A percentile compares a stretch with the other conserved stretches of the same genome.
These are phyloP conservation scores for Leucocoprinus birnbaumii DNA, from an alignment of 768 basidiomycete species.

Conservation along the genomic window DNA sequence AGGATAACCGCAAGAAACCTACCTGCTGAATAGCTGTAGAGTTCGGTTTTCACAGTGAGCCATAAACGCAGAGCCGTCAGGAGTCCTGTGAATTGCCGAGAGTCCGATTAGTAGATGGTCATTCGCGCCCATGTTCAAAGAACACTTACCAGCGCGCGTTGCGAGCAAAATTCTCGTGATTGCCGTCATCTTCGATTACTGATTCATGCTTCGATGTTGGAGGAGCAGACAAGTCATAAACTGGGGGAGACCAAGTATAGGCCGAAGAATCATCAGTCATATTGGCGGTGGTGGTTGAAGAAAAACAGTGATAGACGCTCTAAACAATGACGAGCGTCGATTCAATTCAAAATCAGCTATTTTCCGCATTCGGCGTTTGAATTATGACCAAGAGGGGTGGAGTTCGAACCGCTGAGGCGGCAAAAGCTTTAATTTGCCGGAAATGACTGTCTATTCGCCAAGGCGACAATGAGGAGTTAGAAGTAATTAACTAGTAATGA, in stretches of 20 bases:
- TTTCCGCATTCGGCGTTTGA: no score
- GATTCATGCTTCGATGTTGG: conserved; percentile 11
- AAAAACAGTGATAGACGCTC: background rate
- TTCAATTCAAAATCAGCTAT: no score
- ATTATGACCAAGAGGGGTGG: no score
- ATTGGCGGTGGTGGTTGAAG: background rate
- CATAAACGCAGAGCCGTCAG: conserved; percentile 69
- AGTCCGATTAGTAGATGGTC: no score
- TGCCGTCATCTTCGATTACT: conserved; percentile 20
- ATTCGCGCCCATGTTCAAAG: no score
- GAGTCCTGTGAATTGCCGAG: conserved; percentile 64
- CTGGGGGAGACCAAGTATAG: conserved; percentile 25
- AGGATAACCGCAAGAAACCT: conserved; percentile 18
- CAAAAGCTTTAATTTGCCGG: no score
- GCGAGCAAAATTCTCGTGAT: conserved; percentile 41
- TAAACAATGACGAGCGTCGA: no score
- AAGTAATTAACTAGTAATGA: no score
- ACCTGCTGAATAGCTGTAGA: conserved; percentile 56
- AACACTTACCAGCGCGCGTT: conserved; percentile 60
- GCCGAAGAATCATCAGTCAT: background rate
- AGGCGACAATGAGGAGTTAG: no score
- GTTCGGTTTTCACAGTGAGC: conserved; percentile 70
- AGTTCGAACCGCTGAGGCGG: no score
- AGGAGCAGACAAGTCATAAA: conserved; percentile 21
- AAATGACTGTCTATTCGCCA: no score